Evolutionary conservation across 179 eudicot genomes (phyloP).

Genomic region (Corrigiola litoralis): DNA sequence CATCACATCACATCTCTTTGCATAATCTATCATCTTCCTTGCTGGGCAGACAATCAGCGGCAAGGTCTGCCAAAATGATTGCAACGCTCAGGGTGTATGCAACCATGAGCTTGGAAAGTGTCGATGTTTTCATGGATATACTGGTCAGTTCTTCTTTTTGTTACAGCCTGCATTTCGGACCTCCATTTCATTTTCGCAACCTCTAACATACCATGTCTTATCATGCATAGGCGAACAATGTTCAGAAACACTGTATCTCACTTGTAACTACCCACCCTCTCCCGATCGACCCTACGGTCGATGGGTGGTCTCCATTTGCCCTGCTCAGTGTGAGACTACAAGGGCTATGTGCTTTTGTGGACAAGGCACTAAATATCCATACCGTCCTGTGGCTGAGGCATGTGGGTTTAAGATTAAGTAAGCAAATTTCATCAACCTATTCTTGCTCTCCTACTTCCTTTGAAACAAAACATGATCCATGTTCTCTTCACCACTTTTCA

Average conservation of each 20-base stretch:
- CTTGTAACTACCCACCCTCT: conserved; percentile 66
- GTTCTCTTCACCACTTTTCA: conserved; percentile 24
- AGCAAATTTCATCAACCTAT: conserved; percentile 16
- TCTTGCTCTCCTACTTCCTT: not conserved
- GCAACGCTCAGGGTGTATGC: conserved; percentile 85
- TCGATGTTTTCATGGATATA: conserved; percentile 86
- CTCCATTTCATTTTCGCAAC: not conserved
- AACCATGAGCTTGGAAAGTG: conserved; percentile 77
- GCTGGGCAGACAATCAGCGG: conserved; percentile 57
- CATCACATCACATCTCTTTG: not conserved
- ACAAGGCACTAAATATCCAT: conserved; percentile 86
- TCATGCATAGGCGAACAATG: conserved; percentile 70
- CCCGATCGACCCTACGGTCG: conserved; percentile 71
- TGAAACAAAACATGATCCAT: not conserved
- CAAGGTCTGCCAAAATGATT: conserved; percentile 59
- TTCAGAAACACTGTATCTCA: conserved; percentile 45
- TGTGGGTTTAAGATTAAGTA: conserved; percentile 82
- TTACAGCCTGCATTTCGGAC: not conserved
- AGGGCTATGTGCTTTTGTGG: conserved; percentile 98
- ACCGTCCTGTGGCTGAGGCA: conserved; percentile 83
- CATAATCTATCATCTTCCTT: not conserved
- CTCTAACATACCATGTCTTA: conserved; percentile 10
- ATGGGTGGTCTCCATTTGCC: conserved; percentile 88
- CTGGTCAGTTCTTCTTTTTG: conserved; percentile 46
- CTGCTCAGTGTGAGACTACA: conserved; percentile 81